These are phyloP conservation scores for Cucurbitaria berberidis DNA, from an alignment of 2,329 filamentous ascomycete genomes.

Conservation along the genomic window DNA sequence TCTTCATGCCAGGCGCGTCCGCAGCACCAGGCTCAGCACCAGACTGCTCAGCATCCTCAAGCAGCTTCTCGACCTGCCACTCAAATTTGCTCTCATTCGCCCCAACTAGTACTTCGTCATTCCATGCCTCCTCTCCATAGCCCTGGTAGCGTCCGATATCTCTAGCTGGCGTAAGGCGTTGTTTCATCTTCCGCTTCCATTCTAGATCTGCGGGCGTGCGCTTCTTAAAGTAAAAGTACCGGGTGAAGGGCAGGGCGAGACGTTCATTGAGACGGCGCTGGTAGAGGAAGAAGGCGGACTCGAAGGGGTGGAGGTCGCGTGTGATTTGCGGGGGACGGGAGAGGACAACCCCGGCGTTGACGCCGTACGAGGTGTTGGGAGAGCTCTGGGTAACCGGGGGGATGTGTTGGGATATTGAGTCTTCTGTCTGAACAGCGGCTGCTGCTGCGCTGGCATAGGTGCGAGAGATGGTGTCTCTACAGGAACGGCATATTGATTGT, in stretches of 20 bases:
- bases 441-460: conserved; percentile 41
- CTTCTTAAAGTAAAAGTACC: conserved; percentile 93
- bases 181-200: conserved; percentile 84
- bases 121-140: conserved; percentile 77
- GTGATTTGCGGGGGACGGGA: conserved; percentile 89
- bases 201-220: conserved; percentile 84
- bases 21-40: conserved; percentile 44
- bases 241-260: conserved; percentile 82
- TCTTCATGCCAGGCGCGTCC: conserved; percentile 41
- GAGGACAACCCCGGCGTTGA: conserved; percentile 75
- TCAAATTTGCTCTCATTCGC: conserved; percentile 70
- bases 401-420: conserved; percentile 34
- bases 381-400: conserved; percentile 49
- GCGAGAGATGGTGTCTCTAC: conserved; percentile 50
- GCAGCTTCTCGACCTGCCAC: conserved; percentile 69
- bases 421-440: conserved; percentile 45
- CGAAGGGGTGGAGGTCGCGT: conserved; percentile 81
- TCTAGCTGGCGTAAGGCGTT: conserved; percentile 77
- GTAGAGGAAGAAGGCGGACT: conserved; percentile 94
- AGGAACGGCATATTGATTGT: conserved; percentile 54
- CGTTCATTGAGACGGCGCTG: conserved; percentile 97
- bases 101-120: conserved; percentile 85
- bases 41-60: conserved; percentile 74
- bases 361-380: conserved; percentile 51
- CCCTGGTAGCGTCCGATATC: conserved; percentile 87